A percentile compares a stretch with the other conserved stretches of the same genome.
These are phyloP conservation scores for Camellia oleifera DNA, from an alignment of 179 eudicot species.

Conservation along the genomic window DNA sequence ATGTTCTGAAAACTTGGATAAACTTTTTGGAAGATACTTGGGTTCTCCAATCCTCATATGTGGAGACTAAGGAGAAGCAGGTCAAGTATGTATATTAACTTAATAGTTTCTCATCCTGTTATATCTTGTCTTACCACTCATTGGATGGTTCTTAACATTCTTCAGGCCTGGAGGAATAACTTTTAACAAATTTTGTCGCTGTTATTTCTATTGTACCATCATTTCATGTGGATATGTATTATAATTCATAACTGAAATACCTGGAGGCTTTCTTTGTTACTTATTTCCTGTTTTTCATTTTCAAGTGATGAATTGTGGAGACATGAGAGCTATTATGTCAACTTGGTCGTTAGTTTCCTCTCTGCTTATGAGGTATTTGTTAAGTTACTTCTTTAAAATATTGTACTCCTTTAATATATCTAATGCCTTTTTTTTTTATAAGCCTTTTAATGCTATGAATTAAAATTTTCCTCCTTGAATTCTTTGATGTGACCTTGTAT, in stretches of 20 bases:
- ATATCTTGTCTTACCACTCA: not conserved
- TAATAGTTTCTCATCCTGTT: not conserved
- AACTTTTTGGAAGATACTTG: conserved; percentile 97
- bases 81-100: conserved; percentile 52
- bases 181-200: not conserved
- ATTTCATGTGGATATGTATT: not conserved
- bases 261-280: conserved; percentile 11
- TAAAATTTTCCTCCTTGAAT: not conserved
- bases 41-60: conserved; percentile 66
- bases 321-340: conserved; percentile 73
- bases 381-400: not conserved
- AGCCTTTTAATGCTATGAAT: not conserved
- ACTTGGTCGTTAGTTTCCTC: conserved; percentile 70
- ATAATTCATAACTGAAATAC: not conserved
- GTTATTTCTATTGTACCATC: not conserved
- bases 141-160: not conserved
- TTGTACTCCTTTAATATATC: not conserved
- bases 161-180: not conserved
- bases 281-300: conserved; percentile 21
- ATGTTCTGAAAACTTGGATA: conserved; percentile 85
- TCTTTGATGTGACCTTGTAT: not conserved
- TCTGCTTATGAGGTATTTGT: conserved; percentile 71
- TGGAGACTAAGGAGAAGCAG: conserved; percentile 75
- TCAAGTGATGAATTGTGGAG: conserved; percentile 80
- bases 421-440: too few species aligned